These are phyloP conservation scores for Lasiosphaeria miniovina DNA, from an alignment of 495 filamentous ascomycete species.

Conservation along the genomic window DNA sequence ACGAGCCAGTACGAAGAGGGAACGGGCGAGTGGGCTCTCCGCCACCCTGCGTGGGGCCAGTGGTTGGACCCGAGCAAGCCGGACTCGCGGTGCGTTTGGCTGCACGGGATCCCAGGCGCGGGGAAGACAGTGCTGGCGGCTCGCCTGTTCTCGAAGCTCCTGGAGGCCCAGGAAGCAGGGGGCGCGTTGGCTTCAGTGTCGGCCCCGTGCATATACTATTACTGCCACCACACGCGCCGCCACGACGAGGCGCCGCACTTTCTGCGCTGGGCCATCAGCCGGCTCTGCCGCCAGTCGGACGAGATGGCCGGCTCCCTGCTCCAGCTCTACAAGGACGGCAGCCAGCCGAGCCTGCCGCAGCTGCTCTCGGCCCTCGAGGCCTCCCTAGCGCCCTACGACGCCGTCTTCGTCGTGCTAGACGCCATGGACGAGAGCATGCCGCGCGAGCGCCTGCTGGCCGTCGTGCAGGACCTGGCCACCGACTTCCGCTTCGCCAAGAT, in stretches of 20 bases:
- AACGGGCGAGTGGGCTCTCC: conserved; percentile 27
- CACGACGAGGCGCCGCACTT: conserved; percentile 31
- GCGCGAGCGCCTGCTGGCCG: conserved; percentile 15
- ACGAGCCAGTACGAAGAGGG: conserved; percentile 8
- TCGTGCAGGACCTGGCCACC: conserved; percentile 25
- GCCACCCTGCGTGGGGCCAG: conserved; percentile 13
- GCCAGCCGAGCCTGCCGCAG: conserved; percentile 2
- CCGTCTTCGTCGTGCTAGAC: conserved; percentile 32
- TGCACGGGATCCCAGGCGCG: conserved; percentile 39
- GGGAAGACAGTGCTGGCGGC: conserved; percentile 40
- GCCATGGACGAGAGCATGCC: conserved; percentile 34
- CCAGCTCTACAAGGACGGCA: conserved; percentile 2
- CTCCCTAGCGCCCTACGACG: conserved; percentile 4
- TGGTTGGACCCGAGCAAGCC: conserved; percentile 18
- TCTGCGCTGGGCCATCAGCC: conserved; percentile 28
- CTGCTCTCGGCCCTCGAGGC: conserved; percentile 17
- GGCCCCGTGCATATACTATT: too few relatives aligned
- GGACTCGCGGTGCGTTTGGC: conserved; percentile 32
- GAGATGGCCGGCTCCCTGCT: conserved; percentile 20
- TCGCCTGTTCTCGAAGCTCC: conserved; percentile 32
- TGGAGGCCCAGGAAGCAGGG: conserved; percentile 17
- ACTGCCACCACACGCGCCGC: conserved; percentile 34
- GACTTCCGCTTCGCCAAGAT: conserved; percentile 29
- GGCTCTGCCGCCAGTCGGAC: conserved; percentile 30
- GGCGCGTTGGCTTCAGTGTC: too few relatives aligned